Percentiles rank a stretch among this genome's conserved stretches.
phyloP scores from a whole-genome alignment of 139 green algal species.

The Astrephomene gubernaculifera region DNA sequence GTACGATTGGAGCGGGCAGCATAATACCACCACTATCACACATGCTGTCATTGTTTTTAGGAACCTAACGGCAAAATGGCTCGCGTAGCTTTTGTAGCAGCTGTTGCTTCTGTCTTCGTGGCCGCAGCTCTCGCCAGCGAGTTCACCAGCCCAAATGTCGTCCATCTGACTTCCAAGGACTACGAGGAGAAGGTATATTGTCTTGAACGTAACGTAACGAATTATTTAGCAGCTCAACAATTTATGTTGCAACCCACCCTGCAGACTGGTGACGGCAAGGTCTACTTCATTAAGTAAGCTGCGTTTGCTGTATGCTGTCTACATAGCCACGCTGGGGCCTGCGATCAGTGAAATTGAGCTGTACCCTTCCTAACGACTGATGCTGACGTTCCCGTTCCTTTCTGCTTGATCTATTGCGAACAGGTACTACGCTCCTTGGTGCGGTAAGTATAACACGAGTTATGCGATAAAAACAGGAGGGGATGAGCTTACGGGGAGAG shows the following conservation, averaged over 20 bases:
- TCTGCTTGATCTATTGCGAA: not conserved
- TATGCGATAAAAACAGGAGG: too few species aligned
- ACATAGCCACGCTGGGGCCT: too few species aligned
- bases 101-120: not conserved
- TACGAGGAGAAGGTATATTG: slow-evolving; percentile 46
- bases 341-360: not conserved
- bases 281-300: slow-evolving; percentile 63
- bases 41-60: not conserved
- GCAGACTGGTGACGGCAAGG: slow-evolving; percentile 60
- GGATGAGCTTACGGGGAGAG: too few species aligned
- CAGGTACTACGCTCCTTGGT: slow-evolving; percentile 80
- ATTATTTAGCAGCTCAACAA: too few species aligned
- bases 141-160: slow-evolving; percentile 31
- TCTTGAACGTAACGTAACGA: not conserved
- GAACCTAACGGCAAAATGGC: not conserved
- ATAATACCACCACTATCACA: not conserved
- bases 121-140: slow-evolving; percentile 19
- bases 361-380: not conserved
- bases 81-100: not conserved
- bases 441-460: too few species aligned
- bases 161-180: slow-evolving; percentile 36
- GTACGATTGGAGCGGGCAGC: not conserved
- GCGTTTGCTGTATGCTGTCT: too few species aligned
- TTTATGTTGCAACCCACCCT: too few species aligned
- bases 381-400: not conserved